Evolutionary conservation across 805 yeast species (phyloP).

Genomic region (Candida vartiovaarae): DNA sequence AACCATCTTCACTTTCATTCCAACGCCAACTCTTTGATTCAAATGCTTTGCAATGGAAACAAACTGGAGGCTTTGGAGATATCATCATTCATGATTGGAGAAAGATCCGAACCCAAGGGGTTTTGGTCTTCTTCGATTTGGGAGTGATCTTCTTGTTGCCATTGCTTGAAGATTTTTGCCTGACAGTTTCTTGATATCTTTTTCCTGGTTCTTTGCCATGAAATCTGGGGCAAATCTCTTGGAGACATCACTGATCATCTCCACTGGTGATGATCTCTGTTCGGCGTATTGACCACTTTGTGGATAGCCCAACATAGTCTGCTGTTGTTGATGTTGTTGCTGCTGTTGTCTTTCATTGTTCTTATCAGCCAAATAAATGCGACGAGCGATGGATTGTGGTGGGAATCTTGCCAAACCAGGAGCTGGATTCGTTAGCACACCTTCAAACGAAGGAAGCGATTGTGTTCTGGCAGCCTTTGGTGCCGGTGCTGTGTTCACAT

Average conservation of each 20-base stretch:
- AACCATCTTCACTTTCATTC: conserved; percentile 20
- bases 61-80: conserved; percentile 15
- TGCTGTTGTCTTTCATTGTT: conserved; percentile 7
- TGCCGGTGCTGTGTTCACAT: conserved; percentile 38
- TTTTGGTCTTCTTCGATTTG: neutral
- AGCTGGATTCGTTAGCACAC: conserved; percentile 7
- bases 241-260: conserved; percentile 11
- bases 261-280: conserved; percentile 6
- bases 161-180: neutral
- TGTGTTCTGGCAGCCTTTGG: conserved; percentile 40
- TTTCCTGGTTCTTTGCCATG: conserved; percentile 8
- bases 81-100: conserved; percentile 7
- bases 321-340: neutral
- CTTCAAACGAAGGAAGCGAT: conserved; percentile 31
- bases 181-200: neutral
- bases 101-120: neutral
- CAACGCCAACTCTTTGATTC: conserved; percentile 24
- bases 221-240: conserved; percentile 24
- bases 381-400: conserved; percentile 22
- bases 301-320: neutral
- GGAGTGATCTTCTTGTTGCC: neutral
- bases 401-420: conserved; percentile 20
- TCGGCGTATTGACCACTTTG: conserved; percentile 2
- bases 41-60: conserved; percentile 21
- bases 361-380: conserved; percentile 23